phyloP scores from a whole-genome alignment of 2,329 filamentous ascomycete species.

The Diaporthe sp. region DNA sequence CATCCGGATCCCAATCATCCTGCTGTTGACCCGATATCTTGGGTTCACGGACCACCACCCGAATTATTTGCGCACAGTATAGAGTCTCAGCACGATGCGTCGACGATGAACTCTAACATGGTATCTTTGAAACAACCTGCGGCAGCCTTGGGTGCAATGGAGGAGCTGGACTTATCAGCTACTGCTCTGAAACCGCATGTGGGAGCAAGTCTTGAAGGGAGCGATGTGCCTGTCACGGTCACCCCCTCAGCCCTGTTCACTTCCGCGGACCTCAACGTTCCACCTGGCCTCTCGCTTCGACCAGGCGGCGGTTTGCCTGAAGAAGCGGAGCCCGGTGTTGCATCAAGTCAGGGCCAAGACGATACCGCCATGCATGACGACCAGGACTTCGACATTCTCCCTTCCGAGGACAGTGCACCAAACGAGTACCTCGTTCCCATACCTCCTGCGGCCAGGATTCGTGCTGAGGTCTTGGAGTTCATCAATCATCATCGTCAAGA shows the following conservation, averaged over 20 bases:
- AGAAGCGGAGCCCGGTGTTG: not conserved
- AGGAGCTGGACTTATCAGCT: constrained; percentile 25
- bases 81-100: constrained; percentile 31
- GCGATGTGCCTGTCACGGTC: constrained; percentile 33
- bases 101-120: constrained; percentile 21
- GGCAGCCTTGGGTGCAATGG: constrained; percentile 29
- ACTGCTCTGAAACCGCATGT: constrained; percentile 24
- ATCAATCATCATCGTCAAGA: constrained; percentile 59
- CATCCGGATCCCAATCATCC: not conserved
- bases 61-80: constrained; percentile 19
- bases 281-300: constrained; percentile 13
- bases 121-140: constrained; percentile 29
- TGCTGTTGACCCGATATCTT: constrained; percentile 10
- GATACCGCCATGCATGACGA: constrained; percentile 16
- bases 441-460: constrained; percentile 67
- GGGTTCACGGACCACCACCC: constrained; percentile 30
- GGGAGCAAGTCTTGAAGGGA: constrained; percentile 4
- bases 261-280: constrained; percentile 14
- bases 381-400: constrained; percentile 36
- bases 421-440: constrained; percentile 69
- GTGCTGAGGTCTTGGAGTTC: constrained; percentile 66
- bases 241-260: constrained; percentile 39
- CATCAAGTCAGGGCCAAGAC: constrained; percentile 2
- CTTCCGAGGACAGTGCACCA: constrained; percentile 44
- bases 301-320: not conserved